Percentiles rank a stretch among this genome's conserved stretches.
Conservation (phyloP, 2,329 filamentous ascomycete species). For the Fusarium sp. region DNA sequence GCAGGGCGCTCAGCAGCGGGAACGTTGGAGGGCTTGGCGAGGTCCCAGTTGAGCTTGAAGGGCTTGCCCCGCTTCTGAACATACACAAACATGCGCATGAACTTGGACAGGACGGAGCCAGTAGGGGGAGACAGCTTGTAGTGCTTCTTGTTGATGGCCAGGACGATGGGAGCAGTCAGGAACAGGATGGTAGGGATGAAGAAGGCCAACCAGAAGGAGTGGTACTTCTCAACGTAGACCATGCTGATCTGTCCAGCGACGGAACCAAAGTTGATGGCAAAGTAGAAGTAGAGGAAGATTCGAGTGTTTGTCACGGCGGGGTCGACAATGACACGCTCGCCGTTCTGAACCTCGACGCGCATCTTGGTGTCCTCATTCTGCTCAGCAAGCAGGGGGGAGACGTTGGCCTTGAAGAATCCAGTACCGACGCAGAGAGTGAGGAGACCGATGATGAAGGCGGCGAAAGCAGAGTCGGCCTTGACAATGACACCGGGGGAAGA, state of each 20-base stretch:
- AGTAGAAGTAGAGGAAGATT: slow-evolving; percentile 73
- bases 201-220: slow-evolving; percentile 81
- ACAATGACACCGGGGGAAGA: slow-evolving; percentile 73
- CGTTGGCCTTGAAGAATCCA: slow-evolving; percentile 86
- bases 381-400: slow-evolving; percentile 77
- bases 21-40: slow-evolving; percentile 74
- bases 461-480: slow-evolving; percentile 67
- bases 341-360: slow-evolving; percentile 65
- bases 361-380: slow-evolving; percentile 72
- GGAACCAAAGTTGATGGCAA: slow-evolving; percentile 73
- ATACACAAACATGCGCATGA: slow-evolving; percentile 69
- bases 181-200: slow-evolving; percentile 75
- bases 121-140: slow-evolving; percentile 75
- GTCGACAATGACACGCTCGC: slow-evolving; percentile 78
- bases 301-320: slow-evolving; percentile 75
- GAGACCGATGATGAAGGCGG: slow-evolving; percentile 76
- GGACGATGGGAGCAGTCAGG: slow-evolving; percentile 69
- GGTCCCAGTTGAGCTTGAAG: slow-evolving; percentile 75
- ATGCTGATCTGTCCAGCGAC: slow-evolving; percentile 69
- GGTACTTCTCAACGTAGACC: slow-evolving; percentile 80
- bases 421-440: slow-evolving; percentile 70
- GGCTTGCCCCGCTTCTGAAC: slow-evolving; percentile 74
- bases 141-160: slow-evolving; percentile 68
- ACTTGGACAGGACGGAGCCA: slow-evolving; percentile 78
- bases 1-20: slow-evolving; percentile 65